Conservation (phyloP, 768 basidiomycete genomes). For the Strobilomyces dryophilus region DNA sequence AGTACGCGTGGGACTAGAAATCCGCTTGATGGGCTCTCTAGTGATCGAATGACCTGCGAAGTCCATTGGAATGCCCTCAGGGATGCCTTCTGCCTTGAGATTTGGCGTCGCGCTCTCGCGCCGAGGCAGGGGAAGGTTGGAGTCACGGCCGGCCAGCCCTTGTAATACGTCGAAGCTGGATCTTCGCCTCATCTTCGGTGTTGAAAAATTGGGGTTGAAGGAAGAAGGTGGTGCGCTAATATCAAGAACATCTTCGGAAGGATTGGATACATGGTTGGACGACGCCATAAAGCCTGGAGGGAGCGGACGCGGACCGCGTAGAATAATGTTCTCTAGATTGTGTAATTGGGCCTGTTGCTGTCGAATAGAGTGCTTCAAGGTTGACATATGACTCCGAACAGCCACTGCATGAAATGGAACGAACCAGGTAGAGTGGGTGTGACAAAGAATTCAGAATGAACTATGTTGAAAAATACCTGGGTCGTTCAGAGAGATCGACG, state of each 20-base stretch:
- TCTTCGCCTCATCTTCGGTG: slow-evolving; percentile 53
- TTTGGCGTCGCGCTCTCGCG: slow-evolving; percentile 40
- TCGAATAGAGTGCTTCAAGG: slow-evolving; percentile 75
- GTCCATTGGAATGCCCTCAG: slow-evolving; percentile 67
- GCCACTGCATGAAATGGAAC: slow-evolving; percentile 48
- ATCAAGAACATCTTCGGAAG: slow-evolving; percentile 33
- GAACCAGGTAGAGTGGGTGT: slow-evolving; percentile 22
- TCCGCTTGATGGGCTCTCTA: slow-evolving; percentile 43
- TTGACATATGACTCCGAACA: slow-evolving; percentile 75
- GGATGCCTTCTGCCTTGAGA: slow-evolving; percentile 52
- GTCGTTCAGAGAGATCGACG: slow-evolving; percentile 53
- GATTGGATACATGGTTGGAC: slow-evolving; percentile 35
- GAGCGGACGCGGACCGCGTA: slow-evolving; percentile 63
- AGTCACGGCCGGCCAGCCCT: slow-evolving; percentile 71
- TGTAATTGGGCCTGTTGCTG: slow-evolving; percentile 81
- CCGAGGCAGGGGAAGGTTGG: slow-evolving; percentile 64
- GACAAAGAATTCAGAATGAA: slow-evolving; percentile 21
- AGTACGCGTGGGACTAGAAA: slow-evolving; percentile 70
- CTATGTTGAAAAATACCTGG: slow-evolving; percentile 48
- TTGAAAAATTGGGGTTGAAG: slow-evolving; percentile 31
- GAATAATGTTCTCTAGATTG: slow-evolving; percentile 62
- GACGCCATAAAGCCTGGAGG: slow-evolving; percentile 37
- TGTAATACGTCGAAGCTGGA: slow-evolving; percentile 72
- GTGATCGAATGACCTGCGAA: slow-evolving; percentile 42
- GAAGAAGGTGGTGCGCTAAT: slow-evolving; percentile 31